phyloP scores from a whole-genome alignment of 139 green algal genomes.

The Chlamydomonas schloesseri region DNA sequence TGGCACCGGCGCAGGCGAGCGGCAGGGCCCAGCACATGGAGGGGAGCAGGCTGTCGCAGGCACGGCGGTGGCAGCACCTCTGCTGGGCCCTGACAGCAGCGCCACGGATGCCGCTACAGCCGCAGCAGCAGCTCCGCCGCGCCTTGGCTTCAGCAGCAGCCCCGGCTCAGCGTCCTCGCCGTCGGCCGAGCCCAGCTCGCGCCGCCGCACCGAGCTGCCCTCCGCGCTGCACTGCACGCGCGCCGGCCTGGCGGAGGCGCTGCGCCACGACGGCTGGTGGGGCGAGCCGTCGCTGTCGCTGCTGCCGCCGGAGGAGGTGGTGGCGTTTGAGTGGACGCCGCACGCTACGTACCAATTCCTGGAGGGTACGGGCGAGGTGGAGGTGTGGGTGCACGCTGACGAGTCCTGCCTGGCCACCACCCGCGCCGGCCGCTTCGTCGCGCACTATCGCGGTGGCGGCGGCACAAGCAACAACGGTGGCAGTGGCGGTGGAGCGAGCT shows the following conservation, averaged over 20 bases:
- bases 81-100: too few species aligned
- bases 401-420: slow-evolving; percentile 61
- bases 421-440: slow-evolving; percentile 46
- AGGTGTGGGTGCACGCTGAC: slow-evolving; percentile 72
- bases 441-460: slow-evolving; percentile 31
- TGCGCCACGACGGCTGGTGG: slow-evolving; percentile 64
- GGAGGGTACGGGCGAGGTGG: slow-evolving; percentile 52
- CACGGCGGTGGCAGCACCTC: too few species aligned
- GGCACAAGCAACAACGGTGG: slow-evolving; percentile 2
- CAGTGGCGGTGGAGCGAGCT: not conserved
- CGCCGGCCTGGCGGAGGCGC: not conserved
- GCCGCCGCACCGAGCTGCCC: not conserved
- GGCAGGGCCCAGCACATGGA: too few species aligned
- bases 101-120: too few species aligned
- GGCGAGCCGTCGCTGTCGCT: slow-evolving; percentile 58
- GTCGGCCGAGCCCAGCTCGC: not conserved
- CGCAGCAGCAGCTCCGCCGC: too few species aligned
- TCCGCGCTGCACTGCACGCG: not conserved
- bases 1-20: too few species aligned
- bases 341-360: slow-evolving; percentile 61
- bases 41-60: too few species aligned
- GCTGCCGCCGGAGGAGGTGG: slow-evolving; percentile 54
- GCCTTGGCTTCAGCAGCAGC: too few species aligned
- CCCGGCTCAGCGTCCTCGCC: too few species aligned
- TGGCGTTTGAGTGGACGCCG: slow-evolving; percentile 71